Evolutionary conservation across 163 green algal species (phyloP), one percentile per base, ranked within the genome.

Genomic region (Chlamydomonas reinhardtii): DNA sequence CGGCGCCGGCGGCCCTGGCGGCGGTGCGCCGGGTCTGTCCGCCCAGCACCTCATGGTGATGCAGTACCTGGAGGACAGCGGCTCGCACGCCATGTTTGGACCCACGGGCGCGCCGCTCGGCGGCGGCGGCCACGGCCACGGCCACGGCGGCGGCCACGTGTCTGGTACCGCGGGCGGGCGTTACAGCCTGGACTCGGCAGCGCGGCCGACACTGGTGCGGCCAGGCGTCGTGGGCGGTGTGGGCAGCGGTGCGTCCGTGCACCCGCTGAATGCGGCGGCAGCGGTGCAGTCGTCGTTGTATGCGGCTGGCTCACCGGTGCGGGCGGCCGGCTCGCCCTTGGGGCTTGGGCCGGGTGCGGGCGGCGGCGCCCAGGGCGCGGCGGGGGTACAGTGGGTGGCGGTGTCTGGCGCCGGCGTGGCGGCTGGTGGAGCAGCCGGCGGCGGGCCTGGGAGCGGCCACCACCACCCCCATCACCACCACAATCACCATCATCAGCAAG

Each of bases 11-110:
- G 48, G 31, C 34, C 6, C 17, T 31, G 19, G 3, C 20, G 37
- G 9, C 76, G 37, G 16, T 65, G n/a, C 31, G 65, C 61, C 65
- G 19, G 65, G 48, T 5, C 48, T 76, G 35, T 76, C 78, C 8
- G 52, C 78, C 9, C 79, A 85, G 79, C 79, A 85, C 34, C 68
- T 85, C 4, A 85, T 85, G 79, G 79, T 85, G 79, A 77, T 85
- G 68, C 79, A 85, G 79, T 85, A 85, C 69, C 69, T 85, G 54
- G 79, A 85, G 54, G 79, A 85, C 32, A 78, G 68, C 25, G 79
- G 79, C 14, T 85, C 79, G 14, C 71, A 56, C 54, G 79, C 68
- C 17, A 62, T 17, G 22, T 78, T 65, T 17, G 48, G 24, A 6
- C 61, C 24, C 56, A 65, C 20, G 56, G 56, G 20, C 56, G 20